A percentile compares a stretch with the other conserved stretches of the same genome.
phyloP scores from a whole-genome alignment of 1,284 basidiomycete genomes.

The Cystobasidium pallidum region DNA sequence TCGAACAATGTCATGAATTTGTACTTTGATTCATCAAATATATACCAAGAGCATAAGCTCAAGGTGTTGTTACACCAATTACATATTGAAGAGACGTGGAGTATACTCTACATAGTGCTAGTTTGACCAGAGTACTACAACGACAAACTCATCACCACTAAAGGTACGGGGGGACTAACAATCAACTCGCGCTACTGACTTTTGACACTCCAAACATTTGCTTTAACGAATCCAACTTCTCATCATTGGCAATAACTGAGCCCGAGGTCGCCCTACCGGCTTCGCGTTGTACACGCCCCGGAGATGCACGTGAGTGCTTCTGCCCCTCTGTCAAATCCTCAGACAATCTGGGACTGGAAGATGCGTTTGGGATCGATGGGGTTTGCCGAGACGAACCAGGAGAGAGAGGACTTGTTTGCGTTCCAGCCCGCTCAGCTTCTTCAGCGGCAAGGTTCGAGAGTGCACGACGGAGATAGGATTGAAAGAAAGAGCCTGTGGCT shows the following conservation, averaged over 20 bases:
- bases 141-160: neutral
- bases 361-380: neutral
- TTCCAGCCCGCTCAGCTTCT: conserved; percentile 14
- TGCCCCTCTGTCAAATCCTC: neutral
- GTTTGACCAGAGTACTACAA: neutral
- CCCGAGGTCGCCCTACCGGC: neutral
- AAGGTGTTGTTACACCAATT: no score
- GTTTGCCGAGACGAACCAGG: neutral
- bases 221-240: conserved; percentile 28
- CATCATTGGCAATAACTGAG: conserved; percentile 8
- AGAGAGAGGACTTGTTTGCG: neutral
- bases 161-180: neutral
- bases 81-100: no score
- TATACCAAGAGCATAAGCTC: no score
- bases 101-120: no score
- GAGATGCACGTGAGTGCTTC: neutral
- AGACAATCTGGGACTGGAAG: neutral
- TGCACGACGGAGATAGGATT: conserved; percentile 58
- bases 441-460: conserved; percentile 39
- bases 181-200: neutral
- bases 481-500: conserved; percentile 59
- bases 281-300: neutral
- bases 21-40: no score
- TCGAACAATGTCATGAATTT: no score
- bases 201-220: conserved; percentile 27